These are phyloP conservation scores for Cyclostephanos invisitatus DNA, from an alignment of 108 stramenopile species.

Conservation along the genomic window DNA sequence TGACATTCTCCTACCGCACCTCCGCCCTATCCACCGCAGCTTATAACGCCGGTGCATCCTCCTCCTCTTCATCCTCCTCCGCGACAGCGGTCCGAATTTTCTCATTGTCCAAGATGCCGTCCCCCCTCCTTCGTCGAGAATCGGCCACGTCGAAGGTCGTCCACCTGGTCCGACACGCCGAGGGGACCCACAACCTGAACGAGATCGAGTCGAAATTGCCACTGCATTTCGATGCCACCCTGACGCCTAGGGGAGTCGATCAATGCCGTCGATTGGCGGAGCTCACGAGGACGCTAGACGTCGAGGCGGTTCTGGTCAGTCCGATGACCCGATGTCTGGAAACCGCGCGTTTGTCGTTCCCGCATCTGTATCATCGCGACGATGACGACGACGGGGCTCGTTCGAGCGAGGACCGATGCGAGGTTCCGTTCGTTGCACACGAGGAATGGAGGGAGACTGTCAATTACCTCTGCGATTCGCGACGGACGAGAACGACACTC, in stretches of 20 bases:
- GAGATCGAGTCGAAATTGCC: conserved; percentile 32
- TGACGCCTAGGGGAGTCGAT: conserved; percentile 32
- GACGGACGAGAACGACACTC: conserved; percentile 21
- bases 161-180: conserved; percentile 52
- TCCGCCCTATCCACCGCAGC: neutral
- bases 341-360: conserved; percentile 41
- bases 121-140: neutral
- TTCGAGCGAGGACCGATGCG: neutral
- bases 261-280: conserved; percentile 39
- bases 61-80: neutral
- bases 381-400: neutral
- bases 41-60: neutral
- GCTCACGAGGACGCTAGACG: conserved; percentile 16
- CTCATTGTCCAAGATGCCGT: neutral
- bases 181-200: conserved; percentile 47
- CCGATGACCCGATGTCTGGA: conserved; percentile 51
- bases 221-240: conserved; percentile 32
- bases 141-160: conserved; percentile 40
- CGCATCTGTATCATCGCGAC: conserved; percentile 18
- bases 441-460: conserved; percentile 57
- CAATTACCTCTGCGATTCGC: conserved; percentile 47
- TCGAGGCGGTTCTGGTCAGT: conserved; percentile 49
- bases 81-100: conserved; percentile 1
- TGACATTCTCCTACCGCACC: conserved; percentile 2
- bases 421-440: conserved; percentile 42